phyloP scores from a whole-genome alignment of 805 yeast genomes.

The Tetrapisispora iriomotensis region DNA sequence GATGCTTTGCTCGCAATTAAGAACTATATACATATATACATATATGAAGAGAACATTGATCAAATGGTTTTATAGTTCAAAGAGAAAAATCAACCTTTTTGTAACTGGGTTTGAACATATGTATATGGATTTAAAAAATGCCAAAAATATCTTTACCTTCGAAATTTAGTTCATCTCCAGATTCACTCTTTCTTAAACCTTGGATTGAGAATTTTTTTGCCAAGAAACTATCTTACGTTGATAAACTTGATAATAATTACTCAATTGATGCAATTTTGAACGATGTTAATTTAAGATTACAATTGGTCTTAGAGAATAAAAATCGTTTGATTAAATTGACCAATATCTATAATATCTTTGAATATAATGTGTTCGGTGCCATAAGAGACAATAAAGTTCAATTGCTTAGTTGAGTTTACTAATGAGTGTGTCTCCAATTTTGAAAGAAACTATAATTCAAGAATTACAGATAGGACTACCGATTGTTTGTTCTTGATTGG shows the following conservation, averaged over 20 bases:
- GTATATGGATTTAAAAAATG: too few relatives aligned
- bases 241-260: neutral
- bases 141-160: constrained; percentile 14
- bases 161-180: constrained; percentile 6
- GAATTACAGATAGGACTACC: constrained; percentile 21
- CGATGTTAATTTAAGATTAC: constrained; percentile 6
- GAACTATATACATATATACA: too few relatives aligned
- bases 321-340: constrained; percentile 10
- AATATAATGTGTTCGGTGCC: constrained; percentile 19
- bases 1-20: too few relatives aligned
- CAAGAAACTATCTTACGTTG: too few relatives aligned
- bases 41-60: too few relatives aligned
- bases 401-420: constrained; percentile 28
- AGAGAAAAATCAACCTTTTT: too few relatives aligned
- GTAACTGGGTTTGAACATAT: too few relatives aligned
- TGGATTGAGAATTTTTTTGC: constrained; percentile 16
- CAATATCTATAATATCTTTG: constrained; percentile 16
- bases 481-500: constrained; percentile 23
- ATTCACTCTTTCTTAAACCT: constrained; percentile 16
- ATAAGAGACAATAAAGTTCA: constrained; percentile 17
- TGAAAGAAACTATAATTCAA: constrained; percentile 15
- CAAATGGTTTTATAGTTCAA: too few relatives aligned
- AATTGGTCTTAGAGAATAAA: constrained; percentile 8
- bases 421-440: constrained; percentile 21
- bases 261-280: constrained; percentile 6